Evolutionary conservation across 2,329 filamentous ascomycete species (phyloP).

Genomic region (Aspergillus pseudonomiae): DNA sequence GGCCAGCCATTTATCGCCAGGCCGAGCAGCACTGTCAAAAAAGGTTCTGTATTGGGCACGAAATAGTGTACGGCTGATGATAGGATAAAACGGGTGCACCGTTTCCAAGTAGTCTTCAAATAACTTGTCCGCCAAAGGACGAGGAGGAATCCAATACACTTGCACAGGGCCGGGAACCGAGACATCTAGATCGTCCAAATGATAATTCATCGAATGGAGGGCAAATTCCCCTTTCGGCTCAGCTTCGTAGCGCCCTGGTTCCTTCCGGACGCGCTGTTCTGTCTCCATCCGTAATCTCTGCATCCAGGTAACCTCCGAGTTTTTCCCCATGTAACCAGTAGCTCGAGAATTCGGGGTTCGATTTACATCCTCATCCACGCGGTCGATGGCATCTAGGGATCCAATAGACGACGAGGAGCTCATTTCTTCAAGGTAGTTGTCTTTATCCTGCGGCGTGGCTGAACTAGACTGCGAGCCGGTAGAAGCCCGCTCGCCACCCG

Average conservation of each 20-base stretch:
- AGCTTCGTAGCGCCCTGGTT: slow-evolving; percentile 32
- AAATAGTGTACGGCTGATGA: slow-evolving; percentile 47
- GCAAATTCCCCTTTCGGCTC: slow-evolving; percentile 36
- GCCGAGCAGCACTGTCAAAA: slow-evolving; percentile 36
- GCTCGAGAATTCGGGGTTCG: slow-evolving; percentile 38
- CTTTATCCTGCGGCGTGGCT: slow-evolving; percentile 34
- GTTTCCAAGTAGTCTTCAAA: slow-evolving; percentile 47
- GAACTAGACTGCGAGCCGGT: slow-evolving; percentile 33
- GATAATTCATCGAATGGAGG: slow-evolving; percentile 42
- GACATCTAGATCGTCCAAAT: slow-evolving; percentile 49
- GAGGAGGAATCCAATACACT: slow-evolving; percentile 45
- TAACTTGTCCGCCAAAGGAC: slow-evolving; percentile 43
- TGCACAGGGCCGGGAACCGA: slow-evolving; percentile 45
- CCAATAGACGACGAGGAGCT: slow-evolving; percentile 41
- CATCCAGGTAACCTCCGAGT: slow-evolving; percentile 51
- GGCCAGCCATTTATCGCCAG: slow-evolving; percentile 47
- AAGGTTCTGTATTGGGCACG: slow-evolving; percentile 44
- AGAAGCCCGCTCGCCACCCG: slow-evolving; percentile 21
- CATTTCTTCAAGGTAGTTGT: slow-evolving; percentile 27
- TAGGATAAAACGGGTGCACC: slow-evolving; percentile 48
- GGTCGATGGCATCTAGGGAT: slow-evolving; percentile 49
- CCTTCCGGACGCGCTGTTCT: slow-evolving; percentile 33
- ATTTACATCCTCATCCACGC: slow-evolving; percentile 50
- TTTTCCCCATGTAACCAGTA: slow-evolving; percentile 50
- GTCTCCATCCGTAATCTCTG: slow-evolving; percentile 45